phyloP scores from a whole-genome alignment of 2,329 filamentous ascomycete species.

The Talaromyces atroroseus region DNA sequence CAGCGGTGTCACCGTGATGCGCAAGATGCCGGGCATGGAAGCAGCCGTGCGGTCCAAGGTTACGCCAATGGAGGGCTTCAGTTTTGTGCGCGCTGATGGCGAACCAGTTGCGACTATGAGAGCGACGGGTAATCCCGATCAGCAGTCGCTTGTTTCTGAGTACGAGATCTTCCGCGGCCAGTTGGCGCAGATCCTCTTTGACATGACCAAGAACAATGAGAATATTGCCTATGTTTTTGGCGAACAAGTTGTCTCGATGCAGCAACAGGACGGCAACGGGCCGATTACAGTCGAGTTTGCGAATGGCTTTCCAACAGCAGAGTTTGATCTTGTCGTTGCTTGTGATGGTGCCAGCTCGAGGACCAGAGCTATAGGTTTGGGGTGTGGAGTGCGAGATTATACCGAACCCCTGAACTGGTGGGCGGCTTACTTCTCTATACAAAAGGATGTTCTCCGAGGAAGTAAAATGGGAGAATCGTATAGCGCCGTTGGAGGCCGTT shows the following conservation, averaged over 20 bases:
- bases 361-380: constrained; percentile 43
- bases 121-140: constrained; percentile 26
- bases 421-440: constrained; percentile 41
- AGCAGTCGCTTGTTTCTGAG: constrained; percentile 31
- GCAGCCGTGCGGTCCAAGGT: constrained; percentile 23
- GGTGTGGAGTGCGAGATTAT: constrained; percentile 35
- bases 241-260: constrained; percentile 35
- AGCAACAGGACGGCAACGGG: constrained; percentile 28
- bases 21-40: constrained; percentile 29
- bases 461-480: constrained; percentile 34
- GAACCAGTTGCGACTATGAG: constrained; percentile 25
- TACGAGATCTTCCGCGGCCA: constrained; percentile 35
- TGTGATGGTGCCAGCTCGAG: constrained; percentile 46
- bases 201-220: constrained; percentile 34
- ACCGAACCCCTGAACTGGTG: constrained; percentile 35
- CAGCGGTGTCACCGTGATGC: constrained; percentile 30
- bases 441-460: constrained; percentile 34
- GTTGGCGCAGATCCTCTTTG: constrained; percentile 26
- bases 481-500: constrained; percentile 36
- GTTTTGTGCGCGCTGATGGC: constrained; percentile 23
- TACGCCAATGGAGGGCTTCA: constrained; percentile 24
- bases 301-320: constrained; percentile 29
- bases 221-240: constrained; percentile 36
- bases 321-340: constrained; percentile 48
- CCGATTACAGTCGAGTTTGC: constrained; percentile 39